phyloP scores from a whole-genome alignment of 2,329 filamentous ascomycete species.

The Beauveria australis region DNA sequence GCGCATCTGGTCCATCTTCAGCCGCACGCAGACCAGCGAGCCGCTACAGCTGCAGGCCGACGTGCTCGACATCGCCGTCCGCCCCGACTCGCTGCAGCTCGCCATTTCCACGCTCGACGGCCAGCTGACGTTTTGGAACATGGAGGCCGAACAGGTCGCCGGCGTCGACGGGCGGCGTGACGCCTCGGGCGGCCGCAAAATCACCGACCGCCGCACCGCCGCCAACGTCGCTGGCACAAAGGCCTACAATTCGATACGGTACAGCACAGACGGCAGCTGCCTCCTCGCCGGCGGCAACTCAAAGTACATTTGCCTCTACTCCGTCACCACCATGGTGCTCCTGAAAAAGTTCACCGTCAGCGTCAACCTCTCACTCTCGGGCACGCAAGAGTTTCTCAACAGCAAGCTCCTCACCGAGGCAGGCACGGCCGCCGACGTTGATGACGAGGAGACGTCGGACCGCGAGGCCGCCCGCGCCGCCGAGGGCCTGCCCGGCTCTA shows the following conservation, averaged over 20 bases:
- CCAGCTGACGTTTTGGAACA: conserved; percentile 89
- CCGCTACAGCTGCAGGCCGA: conserved; percentile 88
- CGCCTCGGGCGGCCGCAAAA: conserved; percentile 82
- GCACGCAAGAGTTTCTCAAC: conserved; percentile 95
- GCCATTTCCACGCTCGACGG: conserved; percentile 90
- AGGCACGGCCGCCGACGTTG: conserved; percentile 74
- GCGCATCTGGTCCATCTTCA: conserved; percentile 92
- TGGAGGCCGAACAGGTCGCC: conserved; percentile 79
- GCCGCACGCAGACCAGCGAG: conserved; percentile 87
- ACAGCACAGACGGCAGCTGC: conserved; percentile 87
- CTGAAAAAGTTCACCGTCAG: conserved; percentile 95
- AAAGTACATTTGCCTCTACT: conserved; percentile 98
- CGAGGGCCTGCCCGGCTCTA: conserved; percentile 71
- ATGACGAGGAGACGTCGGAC: conserved; percentile 83
- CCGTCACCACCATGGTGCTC: conserved; percentile 83
- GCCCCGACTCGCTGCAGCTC: conserved; percentile 85
- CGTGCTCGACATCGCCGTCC: conserved; percentile 75
- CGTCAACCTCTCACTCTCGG: conserved; percentile 88
- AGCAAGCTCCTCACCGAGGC: conserved; percentile 86
- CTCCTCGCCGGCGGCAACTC: conserved; percentile 88
- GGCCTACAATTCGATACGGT: conserved; percentile 77
- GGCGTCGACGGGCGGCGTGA: conserved; percentile 86
- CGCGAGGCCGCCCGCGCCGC: conserved; percentile 74
- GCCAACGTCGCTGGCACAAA: conserved; percentile 89
- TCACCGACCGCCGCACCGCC: conserved; percentile 80